Percentiles rank a stretch among this genome's conserved stretches.
phyloP scores from a whole-genome alignment of 495 filamentous ascomycete species.

The Aspergillus baeticus region DNA sequence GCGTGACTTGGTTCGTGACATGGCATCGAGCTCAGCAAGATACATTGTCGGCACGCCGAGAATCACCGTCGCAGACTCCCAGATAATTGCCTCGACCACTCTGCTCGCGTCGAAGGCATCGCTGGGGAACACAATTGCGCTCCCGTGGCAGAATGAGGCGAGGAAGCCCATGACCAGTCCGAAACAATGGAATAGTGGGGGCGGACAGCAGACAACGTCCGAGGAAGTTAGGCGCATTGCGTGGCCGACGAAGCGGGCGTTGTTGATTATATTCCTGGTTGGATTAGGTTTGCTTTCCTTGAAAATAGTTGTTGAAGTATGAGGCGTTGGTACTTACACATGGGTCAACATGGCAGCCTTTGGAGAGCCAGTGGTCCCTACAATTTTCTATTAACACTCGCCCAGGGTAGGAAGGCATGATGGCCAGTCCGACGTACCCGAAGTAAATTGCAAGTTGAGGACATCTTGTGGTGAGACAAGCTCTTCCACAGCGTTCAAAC shows the following conservation, averaged over 20 bases:
- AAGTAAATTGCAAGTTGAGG: constrained; percentile 88
- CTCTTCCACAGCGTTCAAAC: neutral
- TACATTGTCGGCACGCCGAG: constrained; percentile 75
- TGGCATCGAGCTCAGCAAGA: constrained; percentile 55
- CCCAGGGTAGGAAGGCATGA: too few relatives aligned
- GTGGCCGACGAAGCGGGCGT: constrained; percentile 68
- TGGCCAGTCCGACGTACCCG: constrained; percentile 22
- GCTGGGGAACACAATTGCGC: constrained; percentile 63
- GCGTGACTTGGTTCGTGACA: constrained; percentile 44
- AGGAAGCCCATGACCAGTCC: constrained; percentile 78
- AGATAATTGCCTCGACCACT: constrained; percentile 55
- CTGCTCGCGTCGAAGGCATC: constrained; percentile 62
- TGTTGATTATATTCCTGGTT: constrained; percentile 68
- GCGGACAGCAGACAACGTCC: constrained; percentile 73
- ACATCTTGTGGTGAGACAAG: constrained; percentile 52
- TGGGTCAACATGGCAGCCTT: constrained; percentile 85
- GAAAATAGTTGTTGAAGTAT: too few relatives aligned
- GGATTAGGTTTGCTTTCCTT: neutral
- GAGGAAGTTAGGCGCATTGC: constrained; percentile 64
- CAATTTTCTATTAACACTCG: neutral
- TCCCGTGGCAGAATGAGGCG: constrained; percentile 62
- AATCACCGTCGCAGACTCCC: constrained; percentile 64
- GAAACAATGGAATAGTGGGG: constrained; percentile 85
- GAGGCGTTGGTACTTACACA: constrained; percentile 34
- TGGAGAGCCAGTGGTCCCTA: constrained; percentile 67